phyloP scores from a whole-genome alignment of 805 yeast species.

The Wickerhamiella allomyrinae region DNA sequence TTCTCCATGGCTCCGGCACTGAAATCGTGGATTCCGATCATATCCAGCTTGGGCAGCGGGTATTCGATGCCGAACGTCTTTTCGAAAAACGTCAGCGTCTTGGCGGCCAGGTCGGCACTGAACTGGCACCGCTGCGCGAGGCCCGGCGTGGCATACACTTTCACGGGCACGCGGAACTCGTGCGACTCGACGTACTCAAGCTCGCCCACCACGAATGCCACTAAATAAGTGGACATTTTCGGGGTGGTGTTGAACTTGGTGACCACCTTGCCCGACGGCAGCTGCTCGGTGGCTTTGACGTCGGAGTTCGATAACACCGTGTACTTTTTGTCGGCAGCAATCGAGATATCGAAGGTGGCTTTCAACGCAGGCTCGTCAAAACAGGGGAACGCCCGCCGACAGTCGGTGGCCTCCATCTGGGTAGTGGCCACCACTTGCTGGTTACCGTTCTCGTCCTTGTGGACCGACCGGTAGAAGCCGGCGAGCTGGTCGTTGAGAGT shows the following conservation, averaged over 20 bases:
- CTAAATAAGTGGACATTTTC: slow-evolving; percentile 56
- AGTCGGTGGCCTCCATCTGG: slow-evolving; percentile 66
- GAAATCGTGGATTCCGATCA: slow-evolving; percentile 65
- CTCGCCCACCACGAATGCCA: slow-evolving; percentile 62
- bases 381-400: slow-evolving; percentile 66
- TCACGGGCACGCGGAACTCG: slow-evolving; percentile 45
- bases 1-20: slow-evolving; percentile 87
- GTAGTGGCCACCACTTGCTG: slow-evolving; percentile 48
- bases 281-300: slow-evolving; percentile 29
- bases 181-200: slow-evolving; percentile 44
- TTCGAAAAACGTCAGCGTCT: slow-evolving; percentile 52
- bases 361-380: slow-evolving; percentile 60
- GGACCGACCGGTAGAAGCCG: slow-evolving; percentile 57
- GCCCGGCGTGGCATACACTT: slow-evolving; percentile 58
- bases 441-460: slow-evolving; percentile 37
- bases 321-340: slow-evolving; percentile 36
- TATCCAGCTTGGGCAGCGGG: slow-evolving; percentile 70
- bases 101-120: slow-evolving; percentile 49
- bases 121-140: slow-evolving; percentile 47
- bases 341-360: slow-evolving; percentile 46
- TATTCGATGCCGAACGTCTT: slow-evolving; percentile 52
- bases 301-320: slow-evolving; percentile 61
- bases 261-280: slow-evolving; percentile 30
- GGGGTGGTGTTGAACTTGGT: slow-evolving; percentile 53
- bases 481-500: slow-evolving; percentile 54